Evolutionary conservation across 768 basidiomycete genomes (phyloP).

Genomic region (Paxillus involutus): DNA sequence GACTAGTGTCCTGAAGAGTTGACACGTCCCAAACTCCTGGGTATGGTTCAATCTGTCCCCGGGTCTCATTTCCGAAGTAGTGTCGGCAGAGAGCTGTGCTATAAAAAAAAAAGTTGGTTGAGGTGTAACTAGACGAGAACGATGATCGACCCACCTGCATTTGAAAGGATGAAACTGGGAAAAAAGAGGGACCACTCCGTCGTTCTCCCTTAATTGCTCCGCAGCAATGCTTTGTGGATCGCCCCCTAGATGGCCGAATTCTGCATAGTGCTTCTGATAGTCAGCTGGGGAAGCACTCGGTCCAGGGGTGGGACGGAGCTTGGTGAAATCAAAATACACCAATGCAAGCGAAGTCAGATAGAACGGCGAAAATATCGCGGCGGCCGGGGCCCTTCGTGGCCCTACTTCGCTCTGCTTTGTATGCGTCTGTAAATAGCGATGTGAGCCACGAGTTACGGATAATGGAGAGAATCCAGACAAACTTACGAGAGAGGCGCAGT

Average conservation of each 20-base stretch:
- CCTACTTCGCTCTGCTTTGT: neutral
- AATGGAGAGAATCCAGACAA: neutral
- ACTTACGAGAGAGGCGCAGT: constrained; percentile 38
- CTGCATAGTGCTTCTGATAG: neutral
- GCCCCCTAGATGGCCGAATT: neutral
- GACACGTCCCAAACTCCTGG: constrained; percentile 47
- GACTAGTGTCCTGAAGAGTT: constrained; percentile 33
- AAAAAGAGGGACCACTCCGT: constrained; percentile 50
- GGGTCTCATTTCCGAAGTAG: constrained; percentile 1
- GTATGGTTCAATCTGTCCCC: constrained; percentile 2
- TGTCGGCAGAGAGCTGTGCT: constrained; percentile 10
- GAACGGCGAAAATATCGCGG: constrained; percentile 13
- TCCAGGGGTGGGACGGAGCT: constrained; percentile 35
- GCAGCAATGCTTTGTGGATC: neutral
- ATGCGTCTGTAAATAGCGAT: constrained; percentile 1
- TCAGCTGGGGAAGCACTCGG: constrained; percentile 21
- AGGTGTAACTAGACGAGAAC: too few species aligned
- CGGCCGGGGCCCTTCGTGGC: neutral
- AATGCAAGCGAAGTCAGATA: constrained; percentile 33
- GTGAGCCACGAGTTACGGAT: neutral
- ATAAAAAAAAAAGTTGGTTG: neutral
- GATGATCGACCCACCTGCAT: constrained; percentile 30
- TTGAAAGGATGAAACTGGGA: constrained; percentile 51
- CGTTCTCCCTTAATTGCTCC: constrained; percentile 41
- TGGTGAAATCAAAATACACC: constrained; percentile 38